Evolutionary conservation across 177 flowering plant species (phyloP), one percentile per base, ranked within the genome.

Genomic region (Vitis hybrid): DNA sequence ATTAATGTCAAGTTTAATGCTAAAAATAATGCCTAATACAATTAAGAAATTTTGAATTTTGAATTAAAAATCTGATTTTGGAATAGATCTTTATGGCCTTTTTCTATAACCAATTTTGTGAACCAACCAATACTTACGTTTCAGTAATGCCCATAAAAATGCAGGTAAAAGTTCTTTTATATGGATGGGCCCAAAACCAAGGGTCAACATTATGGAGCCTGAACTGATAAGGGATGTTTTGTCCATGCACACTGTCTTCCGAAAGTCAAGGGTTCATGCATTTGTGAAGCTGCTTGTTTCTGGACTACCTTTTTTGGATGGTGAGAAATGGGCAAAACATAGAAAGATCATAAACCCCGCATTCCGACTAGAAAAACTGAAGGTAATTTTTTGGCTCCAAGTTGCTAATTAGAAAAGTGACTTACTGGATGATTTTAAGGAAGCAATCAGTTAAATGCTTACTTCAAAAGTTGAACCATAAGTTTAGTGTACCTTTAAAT

Each of bases 141-240:
- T 21, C n/a, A 3, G 3, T 14, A 14, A 18, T 15, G 18, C n/a
- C 13, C 15, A 19, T 60, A 3, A 19, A 13, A 29, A 33, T 63
- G 72, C 70, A 80, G 83, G 83, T 1, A 73, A 70, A 60, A 68
- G 70, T 64, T 75, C 60, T 1, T 79, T 79, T 31, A 67, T 70
- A 1, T 82, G 83, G 85, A 0, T 71, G 6, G 85, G 83, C 0
- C 72, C 80, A 11, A 64, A 2, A 22, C 82, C 84, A 8, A 74
- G 73, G 64, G 64, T 81, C 64, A 68, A 26, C 21, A 60, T 81
- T 15, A 78, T 48, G 68, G 45, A 81, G 10, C 75, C 80, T 0
- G 78, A 76, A 50, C 72, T 65, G 1, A 39, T 81, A 2, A 74
- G 65, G 10, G 79, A 70, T 2, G 55, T 72, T 1, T 64, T 81